Conservation (phyloP, 768 basidiomycete species). For the Suillus tomentosus region DNA sequence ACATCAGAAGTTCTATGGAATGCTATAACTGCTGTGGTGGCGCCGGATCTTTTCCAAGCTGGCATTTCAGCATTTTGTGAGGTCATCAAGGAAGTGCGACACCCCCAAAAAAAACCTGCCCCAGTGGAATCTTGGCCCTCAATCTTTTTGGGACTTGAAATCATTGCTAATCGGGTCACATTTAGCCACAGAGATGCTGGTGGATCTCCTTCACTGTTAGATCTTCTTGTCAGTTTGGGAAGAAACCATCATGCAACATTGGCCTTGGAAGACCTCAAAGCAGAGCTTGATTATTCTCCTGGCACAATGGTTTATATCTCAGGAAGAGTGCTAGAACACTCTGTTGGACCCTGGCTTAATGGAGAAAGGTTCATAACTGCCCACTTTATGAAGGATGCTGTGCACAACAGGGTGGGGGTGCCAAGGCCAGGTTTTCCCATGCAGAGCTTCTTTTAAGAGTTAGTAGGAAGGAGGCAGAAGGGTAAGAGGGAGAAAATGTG, state of each 20-base stretch:
- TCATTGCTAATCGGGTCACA: constrained; percentile 9
- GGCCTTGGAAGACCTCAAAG: background rate
- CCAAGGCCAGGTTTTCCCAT: background rate
- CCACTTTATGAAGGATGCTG: too few relatives aligned
- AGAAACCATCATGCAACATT: background rate
- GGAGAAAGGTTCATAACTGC: too few relatives aligned
- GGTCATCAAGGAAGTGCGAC: background rate
- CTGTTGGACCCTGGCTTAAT: too few relatives aligned
- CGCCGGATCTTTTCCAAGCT: background rate
- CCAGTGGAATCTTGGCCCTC: constrained; percentile 8
- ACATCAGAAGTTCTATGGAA: constrained; percentile 2
- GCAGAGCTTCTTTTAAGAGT: background rate
- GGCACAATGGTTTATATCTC: background rate
- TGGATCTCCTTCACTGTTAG: background rate
- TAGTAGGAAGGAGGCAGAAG: background rate
- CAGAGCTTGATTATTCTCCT: background rate
- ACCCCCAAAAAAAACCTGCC: background rate
- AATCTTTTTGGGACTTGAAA: constrained; percentile 3
- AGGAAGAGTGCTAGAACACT: background rate
- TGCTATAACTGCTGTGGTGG: background rate
- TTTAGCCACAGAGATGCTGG: background rate
- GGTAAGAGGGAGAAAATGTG: background rate
- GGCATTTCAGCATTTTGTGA: background rate
- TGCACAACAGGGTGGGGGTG: too few relatives aligned
- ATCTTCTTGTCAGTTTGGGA: background rate